Evolutionary conservation across 2,329 filamentous ascomycete genomes (phyloP).

Genomic region (Ilyonectria robusta): DNA sequence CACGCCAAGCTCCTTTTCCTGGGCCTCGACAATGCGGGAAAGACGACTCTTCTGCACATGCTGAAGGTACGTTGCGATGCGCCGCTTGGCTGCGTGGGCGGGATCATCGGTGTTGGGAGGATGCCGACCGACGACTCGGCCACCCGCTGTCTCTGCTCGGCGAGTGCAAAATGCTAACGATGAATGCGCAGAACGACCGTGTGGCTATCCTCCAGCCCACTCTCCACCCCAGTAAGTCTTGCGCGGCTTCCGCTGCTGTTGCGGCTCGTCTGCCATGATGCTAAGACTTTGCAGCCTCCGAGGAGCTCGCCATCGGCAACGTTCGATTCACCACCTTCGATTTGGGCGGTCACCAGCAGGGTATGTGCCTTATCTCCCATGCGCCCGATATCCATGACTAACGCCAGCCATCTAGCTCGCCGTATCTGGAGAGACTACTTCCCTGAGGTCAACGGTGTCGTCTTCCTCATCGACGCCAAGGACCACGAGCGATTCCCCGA

Average conservation of each 20-base stretch:
- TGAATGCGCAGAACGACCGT: slow-evolving; percentile 80
- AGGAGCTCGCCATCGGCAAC: slow-evolving; percentile 93
- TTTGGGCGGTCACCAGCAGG: slow-evolving; percentile 93
- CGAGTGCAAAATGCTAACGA: slow-evolving; percentile 42
- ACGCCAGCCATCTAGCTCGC: slow-evolving; percentile 72
- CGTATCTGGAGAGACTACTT: slow-evolving; percentile 98
- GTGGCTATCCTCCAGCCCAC: slow-evolving; percentile 93
- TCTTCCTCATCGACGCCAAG: slow-evolving; percentile 98
- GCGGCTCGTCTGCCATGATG: slow-evolving; percentile 11
- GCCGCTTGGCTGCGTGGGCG: slow-evolving; percentile 8
- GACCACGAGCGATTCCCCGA: slow-evolving; percentile 95
- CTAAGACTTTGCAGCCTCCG: slow-evolving; percentile 73
- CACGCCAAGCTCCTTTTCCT: slow-evolving; percentile 96
- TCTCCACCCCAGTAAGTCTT: slow-evolving; percentile 85
- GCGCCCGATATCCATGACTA: slow-evolving; percentile 1
- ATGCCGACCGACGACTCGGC: slow-evolving; percentile 7
- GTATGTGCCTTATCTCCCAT: slow-evolving; percentile 58
- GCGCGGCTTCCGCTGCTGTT: slow-evolving; percentile 1
- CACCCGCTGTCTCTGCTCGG: slow-evolving; percentile 10
- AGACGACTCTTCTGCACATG: slow-evolving; percentile 96
- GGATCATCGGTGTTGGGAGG: slow-evolving; percentile 12
- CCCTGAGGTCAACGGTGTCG: slow-evolving; percentile 95
- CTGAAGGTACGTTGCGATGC: slow-evolving; percentile 77
- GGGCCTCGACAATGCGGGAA: slow-evolving; percentile 93
- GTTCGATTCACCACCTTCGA: slow-evolving; percentile 97